Evolutionary conservation across 2,329 filamentous ascomycete genomes (phyloP).

Genomic region (Ophioceras dolichostomum): DNA sequence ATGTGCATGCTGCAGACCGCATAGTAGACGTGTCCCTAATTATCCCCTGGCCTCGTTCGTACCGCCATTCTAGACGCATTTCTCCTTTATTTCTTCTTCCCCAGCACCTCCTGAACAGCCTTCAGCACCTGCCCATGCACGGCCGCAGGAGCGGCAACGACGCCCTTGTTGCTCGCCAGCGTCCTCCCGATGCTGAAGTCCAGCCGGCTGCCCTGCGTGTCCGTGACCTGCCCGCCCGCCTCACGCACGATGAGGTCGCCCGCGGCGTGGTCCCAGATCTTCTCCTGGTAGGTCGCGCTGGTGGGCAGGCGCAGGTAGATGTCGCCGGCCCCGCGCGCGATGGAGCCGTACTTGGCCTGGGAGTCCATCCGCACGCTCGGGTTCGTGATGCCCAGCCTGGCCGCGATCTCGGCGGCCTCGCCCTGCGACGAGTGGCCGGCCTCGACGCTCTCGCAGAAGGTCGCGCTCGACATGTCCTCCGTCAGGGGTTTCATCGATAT

Average conservation of each 20-base stretch:
- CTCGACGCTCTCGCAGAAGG: conserved; percentile 95
- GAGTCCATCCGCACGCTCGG: conserved; percentile 94
- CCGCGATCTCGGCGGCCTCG: conserved; percentile 75
- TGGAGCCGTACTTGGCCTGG: conserved; percentile 94
- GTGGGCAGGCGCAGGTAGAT: conserved; percentile 86
- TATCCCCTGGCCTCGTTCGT: too few species aligned
- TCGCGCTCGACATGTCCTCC: conserved; percentile 60
- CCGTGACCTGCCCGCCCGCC: conserved; percentile 83
- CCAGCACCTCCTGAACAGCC: conserved; percentile 71
- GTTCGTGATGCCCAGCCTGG: conserved; percentile 74
- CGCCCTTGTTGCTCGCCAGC: conserved; percentile 80
- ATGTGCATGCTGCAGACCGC: too few species aligned
- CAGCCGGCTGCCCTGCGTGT: conserved; percentile 71
- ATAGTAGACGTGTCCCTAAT: too few species aligned
- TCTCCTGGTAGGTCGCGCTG: conserved; percentile 77
- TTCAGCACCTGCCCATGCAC: conserved; percentile 67
- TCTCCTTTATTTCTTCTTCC: conserved; percentile 7
- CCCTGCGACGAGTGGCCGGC: conserved; percentile 82
- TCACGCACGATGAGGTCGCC: conserved; percentile 91
- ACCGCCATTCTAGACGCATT: too few species aligned
- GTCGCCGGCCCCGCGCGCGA: conserved; percentile 86
- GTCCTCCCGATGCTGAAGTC: conserved; percentile 84
- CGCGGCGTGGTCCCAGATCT: conserved; percentile 98
- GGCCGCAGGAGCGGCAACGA: conserved; percentile 72
- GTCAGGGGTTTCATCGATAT: conserved; percentile 72